Evolutionary conservation across 2,329 filamentous ascomycete genomes (phyloP).

Genomic region (Stachybotrys elegans): DNA sequence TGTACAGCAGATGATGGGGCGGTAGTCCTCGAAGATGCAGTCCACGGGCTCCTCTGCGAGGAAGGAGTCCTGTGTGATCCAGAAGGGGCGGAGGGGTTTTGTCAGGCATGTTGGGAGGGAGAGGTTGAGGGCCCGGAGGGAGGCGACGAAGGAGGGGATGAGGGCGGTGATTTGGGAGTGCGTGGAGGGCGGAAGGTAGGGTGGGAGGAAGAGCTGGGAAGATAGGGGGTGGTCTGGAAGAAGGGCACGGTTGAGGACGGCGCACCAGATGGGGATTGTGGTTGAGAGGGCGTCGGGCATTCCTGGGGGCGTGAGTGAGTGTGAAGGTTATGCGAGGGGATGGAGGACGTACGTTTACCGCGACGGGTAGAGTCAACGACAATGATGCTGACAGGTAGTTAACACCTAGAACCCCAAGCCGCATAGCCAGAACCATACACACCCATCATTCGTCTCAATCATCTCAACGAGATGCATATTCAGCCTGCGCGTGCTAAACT

Average conservation of each 20-base stretch:
- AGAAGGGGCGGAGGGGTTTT: conserved; percentile 73
- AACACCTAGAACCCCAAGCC: neutral
- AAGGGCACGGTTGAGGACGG: conserved; percentile 73
- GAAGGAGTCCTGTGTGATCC: conserved; percentile 68
- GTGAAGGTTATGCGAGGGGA: neutral
- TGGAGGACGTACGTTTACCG: conserved; percentile 63
- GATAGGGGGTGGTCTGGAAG: conserved; percentile 53
- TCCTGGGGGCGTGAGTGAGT: conserved; percentile 33
- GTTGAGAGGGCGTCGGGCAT: conserved; percentile 95
- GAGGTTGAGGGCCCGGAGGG: conserved; percentile 51
- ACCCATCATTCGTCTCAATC: conserved; percentile 64
- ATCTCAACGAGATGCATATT: conserved; percentile 77
- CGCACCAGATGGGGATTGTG: conserved; percentile 90
- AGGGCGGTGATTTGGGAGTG: conserved; percentile 69
- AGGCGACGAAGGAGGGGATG: conserved; percentile 49
- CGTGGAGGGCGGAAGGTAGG: conserved; percentile 65
- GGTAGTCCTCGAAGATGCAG: conserved; percentile 50
- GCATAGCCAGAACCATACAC: conserved; percentile 17
- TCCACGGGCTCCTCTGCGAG: conserved; percentile 27
- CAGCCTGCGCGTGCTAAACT: conserved; percentile 76
- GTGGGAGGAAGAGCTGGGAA: conserved; percentile 63
- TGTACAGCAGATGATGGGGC: conserved; percentile 79
- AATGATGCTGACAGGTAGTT: conserved; percentile 50
- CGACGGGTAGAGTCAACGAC: conserved; percentile 90
- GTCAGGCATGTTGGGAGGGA: conserved; percentile 50